Base-by-base conservation (phyloP, 1,139 yeast genomes). In the Hyphopichia pseudoburtonii region DNA sequence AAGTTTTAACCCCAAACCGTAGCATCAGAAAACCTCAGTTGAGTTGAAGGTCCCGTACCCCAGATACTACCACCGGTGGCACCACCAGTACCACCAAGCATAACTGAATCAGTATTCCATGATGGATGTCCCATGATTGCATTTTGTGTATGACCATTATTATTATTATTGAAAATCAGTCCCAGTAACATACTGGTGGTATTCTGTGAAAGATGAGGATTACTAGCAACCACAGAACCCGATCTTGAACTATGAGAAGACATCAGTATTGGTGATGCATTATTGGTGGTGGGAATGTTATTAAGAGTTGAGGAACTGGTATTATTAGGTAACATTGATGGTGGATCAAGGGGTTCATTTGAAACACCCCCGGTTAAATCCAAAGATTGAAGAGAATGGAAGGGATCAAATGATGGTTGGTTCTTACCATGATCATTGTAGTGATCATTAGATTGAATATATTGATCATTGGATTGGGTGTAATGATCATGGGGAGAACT, bases 1-100 rank as follows among this genome's bases (percentile, higher is more conserved):
- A 12, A 10, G 10, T 23, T 15, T 22, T 22, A 30, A 15, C 33
- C 33, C 33, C 33, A 30, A 30, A 30, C 33, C 5, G 33, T 23
- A 15, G 33, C 19, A 18, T 30, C 32, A 9, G 23, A 7, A 12
- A 30, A 30, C 10, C 32, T 18, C 8, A 8, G 6, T 23, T 30
- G 27, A 7, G 10, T 7, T 7, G 11, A 16, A 14, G 7, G 7
- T 5, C 17, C 12, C 15, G 8, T 30, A 5, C 33, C 33, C 33
- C 33, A 30, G 12, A 30, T 30, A 12, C 23, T 30, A 12, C 28
- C 28, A 11, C 11, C 17, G 21, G 15, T 28, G 14, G 12, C 14
- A 9, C 6, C 10, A 24, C 6, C 14, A 24, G 10, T 24, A 24
- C 6, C 14, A 9, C 27, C 27, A 24, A 8, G 12, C 10, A 24